Conservation (phyloP, 331 rosid species). For the Quercus tomentella region DNA sequence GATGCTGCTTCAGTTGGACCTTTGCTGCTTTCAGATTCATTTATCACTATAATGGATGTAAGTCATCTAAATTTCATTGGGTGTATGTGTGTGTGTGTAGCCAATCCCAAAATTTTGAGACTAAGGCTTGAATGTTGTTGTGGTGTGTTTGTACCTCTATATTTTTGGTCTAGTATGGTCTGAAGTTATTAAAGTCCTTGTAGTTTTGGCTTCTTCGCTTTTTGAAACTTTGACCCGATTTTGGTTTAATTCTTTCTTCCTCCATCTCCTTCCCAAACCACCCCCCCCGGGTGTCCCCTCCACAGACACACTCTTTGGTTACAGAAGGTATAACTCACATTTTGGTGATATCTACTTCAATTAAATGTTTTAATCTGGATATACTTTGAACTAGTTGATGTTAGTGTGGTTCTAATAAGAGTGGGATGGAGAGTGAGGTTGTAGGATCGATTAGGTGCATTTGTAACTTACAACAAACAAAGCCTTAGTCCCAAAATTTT, state of each 20-base stretch:
- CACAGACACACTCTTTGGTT: not conserved
- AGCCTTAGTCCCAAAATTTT: too few species aligned
- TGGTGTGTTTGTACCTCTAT: not conserved
- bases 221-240: not conserved
- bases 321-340: not conserved
- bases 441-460: too few species aligned
- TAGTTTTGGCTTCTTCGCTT: not conserved
- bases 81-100: conserved; percentile 5
- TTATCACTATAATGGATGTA: conserved; percentile 96
- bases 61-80: conserved; percentile 33
- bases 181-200: not conserved
- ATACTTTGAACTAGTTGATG: not conserved
- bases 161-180: not conserved
- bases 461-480: too few species aligned
- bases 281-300: too few species aligned
- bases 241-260: not conserved
- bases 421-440: too few species aligned
- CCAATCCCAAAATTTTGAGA: too few species aligned
- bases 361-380: not conserved
- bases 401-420: not conserved
- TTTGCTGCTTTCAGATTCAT: conserved; percentile 78
- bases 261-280: not conserved
- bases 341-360: not conserved
- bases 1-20: conserved; percentile 85
- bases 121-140: too few species aligned